A percentile compares a stretch with the other conserved stretches of the same genome.
These are phyloP conservation scores for Coniochaeta sp. DNA, from an alignment of 2,329 filamentous ascomycete species.

Conservation along the genomic window DNA sequence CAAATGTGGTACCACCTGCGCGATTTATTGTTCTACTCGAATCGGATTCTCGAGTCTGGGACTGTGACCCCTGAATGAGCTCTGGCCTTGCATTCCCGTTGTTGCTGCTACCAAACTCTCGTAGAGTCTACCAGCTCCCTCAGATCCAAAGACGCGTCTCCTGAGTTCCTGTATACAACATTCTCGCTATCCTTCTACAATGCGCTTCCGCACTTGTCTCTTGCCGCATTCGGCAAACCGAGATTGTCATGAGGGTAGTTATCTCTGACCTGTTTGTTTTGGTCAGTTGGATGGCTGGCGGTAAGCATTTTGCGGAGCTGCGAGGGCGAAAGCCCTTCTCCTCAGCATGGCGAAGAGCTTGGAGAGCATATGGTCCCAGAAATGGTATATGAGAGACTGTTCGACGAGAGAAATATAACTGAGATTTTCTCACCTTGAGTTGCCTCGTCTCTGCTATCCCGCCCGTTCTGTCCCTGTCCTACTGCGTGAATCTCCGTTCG, in stretches of 20 bases:
- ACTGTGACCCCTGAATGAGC: neutral
- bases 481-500: neutral
- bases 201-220: neutral
- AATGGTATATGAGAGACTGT: neutral
- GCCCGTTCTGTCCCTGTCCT: neutral
- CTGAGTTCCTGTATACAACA: neutral
- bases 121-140: neutral
- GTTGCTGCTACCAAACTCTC: neutral
- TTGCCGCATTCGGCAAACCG: neutral
- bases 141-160: neutral
- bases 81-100: neutral
- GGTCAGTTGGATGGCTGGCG: neutral
- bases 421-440: neutral
- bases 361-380: neutral
- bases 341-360: neutral
- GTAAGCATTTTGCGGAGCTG: neutral
- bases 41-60: neutral
- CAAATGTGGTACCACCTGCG: neutral
- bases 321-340: neutral
- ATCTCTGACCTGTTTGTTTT: neutral
- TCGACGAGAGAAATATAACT: neutral
- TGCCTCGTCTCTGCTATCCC: neutral
- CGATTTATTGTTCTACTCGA: neutral
- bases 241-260: neutral
- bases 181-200: neutral